Conservation (phyloP, 164 flowering plant species). For the Nymphaea thermarum region DNA sequence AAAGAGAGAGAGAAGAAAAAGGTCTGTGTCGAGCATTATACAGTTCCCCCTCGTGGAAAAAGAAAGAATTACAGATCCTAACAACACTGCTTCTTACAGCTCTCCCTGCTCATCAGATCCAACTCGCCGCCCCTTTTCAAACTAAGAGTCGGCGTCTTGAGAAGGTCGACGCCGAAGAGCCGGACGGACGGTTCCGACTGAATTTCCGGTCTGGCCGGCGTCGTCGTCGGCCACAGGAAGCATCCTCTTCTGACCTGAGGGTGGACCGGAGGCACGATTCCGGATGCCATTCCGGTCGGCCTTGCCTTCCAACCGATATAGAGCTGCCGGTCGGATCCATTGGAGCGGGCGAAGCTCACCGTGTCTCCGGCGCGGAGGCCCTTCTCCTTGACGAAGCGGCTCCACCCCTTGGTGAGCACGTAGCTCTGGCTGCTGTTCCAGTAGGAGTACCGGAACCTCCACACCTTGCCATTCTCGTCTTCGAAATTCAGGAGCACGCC, state of each 20-base stretch:
- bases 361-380: conserved; percentile 62
- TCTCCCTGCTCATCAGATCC: conserved; percentile 31
- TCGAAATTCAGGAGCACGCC: conserved; percentile 66
- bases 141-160: conserved; percentile 22
- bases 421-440: conserved; percentile 96
- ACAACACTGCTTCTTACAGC: conserved; percentile 49
- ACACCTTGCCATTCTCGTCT: conserved; percentile 59
- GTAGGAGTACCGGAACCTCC: conserved; percentile 83
- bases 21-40: not conserved
- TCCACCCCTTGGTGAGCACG: conserved; percentile 88
- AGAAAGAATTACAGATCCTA: conserved; percentile 27
- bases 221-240: not conserved
- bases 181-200: conserved; percentile 44
- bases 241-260: not conserved
- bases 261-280: not conserved
- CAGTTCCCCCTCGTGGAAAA: not conserved
- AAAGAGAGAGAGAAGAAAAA: not conserved
- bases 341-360: conserved; percentile 47
- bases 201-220: not conserved
- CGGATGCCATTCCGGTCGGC: conserved; percentile 3
- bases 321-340: conserved; percentile 44
- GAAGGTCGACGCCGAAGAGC: conserved; percentile 74
- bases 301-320: conserved; percentile 54
- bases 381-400: conserved; percentile 87
- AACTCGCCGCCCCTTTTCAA: conserved; percentile 5